Percentiles rank a stretch among this genome's conserved stretches.
Conservation (phyloP, 2,329 filamentous ascomycete genomes). For the Colletotrichum sansevieriae region DNA sequence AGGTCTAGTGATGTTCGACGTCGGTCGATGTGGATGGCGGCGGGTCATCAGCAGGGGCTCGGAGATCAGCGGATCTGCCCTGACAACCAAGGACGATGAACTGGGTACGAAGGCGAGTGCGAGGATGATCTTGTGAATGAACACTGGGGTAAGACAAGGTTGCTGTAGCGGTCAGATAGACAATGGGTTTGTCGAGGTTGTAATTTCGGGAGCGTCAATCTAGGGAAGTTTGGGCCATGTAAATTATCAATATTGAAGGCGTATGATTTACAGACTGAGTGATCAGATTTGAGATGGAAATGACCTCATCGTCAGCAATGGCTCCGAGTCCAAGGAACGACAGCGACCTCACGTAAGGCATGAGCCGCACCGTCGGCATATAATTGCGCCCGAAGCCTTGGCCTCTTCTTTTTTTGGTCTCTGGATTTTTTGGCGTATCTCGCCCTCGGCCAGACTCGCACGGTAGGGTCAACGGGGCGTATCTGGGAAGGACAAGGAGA, state of each 20-base stretch:
- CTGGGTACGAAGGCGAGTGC: constrained; percentile 16
- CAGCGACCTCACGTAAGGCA: background rate
- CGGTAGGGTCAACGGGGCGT: constrained; percentile 28
- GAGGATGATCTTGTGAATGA: background rate
- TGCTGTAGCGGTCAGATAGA: background rate
- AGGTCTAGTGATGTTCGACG: background rate
- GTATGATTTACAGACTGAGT: constrained; percentile 20
- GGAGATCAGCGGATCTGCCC: constrained; percentile 38
- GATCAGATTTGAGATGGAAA: constrained; percentile 1
- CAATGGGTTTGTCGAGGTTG: background rate
- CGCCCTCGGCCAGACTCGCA: constrained; percentile 22
- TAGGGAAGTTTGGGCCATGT: background rate
- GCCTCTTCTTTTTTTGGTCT: constrained; percentile 31
- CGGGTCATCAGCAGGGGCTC: constrained; percentile 26
- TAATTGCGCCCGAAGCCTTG: constrained; percentile 11
- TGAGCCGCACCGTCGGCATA: background rate
- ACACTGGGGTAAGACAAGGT: constrained; percentile 6
- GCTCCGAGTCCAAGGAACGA: background rate
- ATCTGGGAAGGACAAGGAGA: constrained; percentile 16
- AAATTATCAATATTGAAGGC: constrained; percentile 7
- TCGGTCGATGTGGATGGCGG: background rate
- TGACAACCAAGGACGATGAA: constrained; percentile 10
- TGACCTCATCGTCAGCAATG: constrained; percentile 1
- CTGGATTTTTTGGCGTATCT: constrained; percentile 31
- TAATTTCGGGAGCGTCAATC: constrained; percentile 13